phyloP scores from a whole-genome alignment of 164 flowering plant species.

The Umbellularia californica region DNA sequence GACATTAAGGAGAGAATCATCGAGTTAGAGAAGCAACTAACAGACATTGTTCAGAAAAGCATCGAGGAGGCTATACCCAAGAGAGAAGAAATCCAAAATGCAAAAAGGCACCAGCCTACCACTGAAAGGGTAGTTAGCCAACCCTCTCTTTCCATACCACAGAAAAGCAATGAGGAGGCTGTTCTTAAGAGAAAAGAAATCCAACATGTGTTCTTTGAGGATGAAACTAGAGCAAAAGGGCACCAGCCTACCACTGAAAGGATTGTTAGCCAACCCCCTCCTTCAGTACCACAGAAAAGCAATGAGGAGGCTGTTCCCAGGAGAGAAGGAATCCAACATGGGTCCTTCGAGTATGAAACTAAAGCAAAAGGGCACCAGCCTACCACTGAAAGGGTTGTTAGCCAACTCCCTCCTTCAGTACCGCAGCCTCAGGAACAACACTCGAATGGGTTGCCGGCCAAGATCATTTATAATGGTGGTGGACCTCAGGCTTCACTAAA shows the following conservation, averaged over 20 bases:
- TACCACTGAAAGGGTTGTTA: neutral
- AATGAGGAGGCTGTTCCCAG: neutral
- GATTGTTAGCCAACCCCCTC: neutral
- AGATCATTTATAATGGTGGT: neutral
- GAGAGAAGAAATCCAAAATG: neutral
- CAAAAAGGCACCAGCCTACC: neutral
- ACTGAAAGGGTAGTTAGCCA: neutral
- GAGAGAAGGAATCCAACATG: neutral
- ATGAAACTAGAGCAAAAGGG: neutral
- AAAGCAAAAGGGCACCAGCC: neutral
- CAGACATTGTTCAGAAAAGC: neutral
- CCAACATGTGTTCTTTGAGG: neutral
- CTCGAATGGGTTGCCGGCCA: no score
- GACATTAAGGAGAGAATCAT: neutral
- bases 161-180: neutral
- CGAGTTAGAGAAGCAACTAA: neutral
- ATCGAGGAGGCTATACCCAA: neutral
- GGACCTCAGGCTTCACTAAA: neutral
- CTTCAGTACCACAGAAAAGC: neutral
- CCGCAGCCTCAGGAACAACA: neutral
- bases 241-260: neutral
- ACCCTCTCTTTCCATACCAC: neutral
- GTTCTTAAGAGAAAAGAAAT: neutral
- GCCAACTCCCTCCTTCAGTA: neutral
- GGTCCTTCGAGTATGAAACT: neutral